Evolutionary conservation across 2,329 filamentous ascomycete species (phyloP).

Genomic region (Beauveria sp.): DNA sequence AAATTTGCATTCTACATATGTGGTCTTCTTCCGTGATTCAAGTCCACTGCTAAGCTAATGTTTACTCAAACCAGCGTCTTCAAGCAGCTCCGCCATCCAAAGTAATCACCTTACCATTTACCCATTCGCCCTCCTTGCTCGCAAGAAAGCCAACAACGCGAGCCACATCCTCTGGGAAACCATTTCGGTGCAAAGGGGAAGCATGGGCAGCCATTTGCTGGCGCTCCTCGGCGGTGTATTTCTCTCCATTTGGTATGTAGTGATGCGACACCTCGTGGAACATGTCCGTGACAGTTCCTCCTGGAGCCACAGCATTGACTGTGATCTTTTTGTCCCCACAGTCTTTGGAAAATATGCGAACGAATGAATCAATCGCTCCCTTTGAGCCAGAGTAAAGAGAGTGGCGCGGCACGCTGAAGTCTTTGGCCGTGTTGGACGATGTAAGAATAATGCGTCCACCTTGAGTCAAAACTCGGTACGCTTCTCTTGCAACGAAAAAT

Average conservation of each 20-base stretch:
- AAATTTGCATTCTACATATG: background rate
- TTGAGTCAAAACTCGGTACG: constrained; percentile 60
- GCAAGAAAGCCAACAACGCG: constrained; percentile 23
- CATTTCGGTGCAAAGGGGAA: constrained; percentile 39
- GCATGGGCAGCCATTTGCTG: constrained; percentile 24
- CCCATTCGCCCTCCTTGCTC: constrained; percentile 39
- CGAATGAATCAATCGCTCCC: constrained; percentile 69
- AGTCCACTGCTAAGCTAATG: background rate
- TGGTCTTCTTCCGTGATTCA: background rate
- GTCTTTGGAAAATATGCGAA: constrained; percentile 66
- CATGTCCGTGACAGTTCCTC: constrained; percentile 45
- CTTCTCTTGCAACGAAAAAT: constrained; percentile 65
- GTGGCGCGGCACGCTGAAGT: constrained; percentile 60
- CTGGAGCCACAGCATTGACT: constrained; percentile 59
- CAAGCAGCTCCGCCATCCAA: constrained; percentile 18
- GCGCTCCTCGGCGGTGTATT: constrained; percentile 48
- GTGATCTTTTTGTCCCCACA: constrained; percentile 62
- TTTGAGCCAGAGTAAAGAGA: constrained; percentile 69
- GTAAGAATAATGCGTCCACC: constrained; percentile 67
- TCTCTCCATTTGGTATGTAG: constrained; percentile 52
- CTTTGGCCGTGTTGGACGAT: constrained; percentile 62
- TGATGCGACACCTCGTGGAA: constrained; percentile 53
- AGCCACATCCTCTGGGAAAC: constrained; percentile 60
- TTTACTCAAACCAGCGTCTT: background rate
- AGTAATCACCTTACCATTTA: constrained; percentile 34